Percentiles rank a stretch among this genome's conserved stretches.
Conservation (phyloP, 2,329 filamentous ascomycete species). For the Metarhizium rileyi region DNA sequence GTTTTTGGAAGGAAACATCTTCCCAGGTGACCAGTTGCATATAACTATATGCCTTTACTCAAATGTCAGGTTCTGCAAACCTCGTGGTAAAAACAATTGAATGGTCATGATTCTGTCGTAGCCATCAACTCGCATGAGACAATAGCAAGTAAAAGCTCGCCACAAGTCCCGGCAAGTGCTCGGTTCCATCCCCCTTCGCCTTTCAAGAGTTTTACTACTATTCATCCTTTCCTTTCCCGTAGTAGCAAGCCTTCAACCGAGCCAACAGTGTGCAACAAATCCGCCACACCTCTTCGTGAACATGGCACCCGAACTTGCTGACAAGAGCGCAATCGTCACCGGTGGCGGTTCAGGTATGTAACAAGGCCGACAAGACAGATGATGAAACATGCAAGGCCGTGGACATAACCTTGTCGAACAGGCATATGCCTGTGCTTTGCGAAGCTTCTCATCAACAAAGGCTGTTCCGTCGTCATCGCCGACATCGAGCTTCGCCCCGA, state of each 20-base stretch:
- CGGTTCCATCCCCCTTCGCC: too few species aligned
- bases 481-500: slow-evolving; percentile 29
- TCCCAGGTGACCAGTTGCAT: too few species aligned
- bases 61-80: too few species aligned
- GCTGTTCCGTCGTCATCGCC: slow-evolving; percentile 36
- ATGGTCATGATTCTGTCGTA: too few species aligned
- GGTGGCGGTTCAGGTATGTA: slow-evolving; percentile 17
- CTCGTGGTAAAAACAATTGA: too few species aligned
- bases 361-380: neutral
- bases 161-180: too few species aligned
- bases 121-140: too few species aligned
- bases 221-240: neutral
- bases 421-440: slow-evolving; percentile 36
- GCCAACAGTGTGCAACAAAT: neutral
- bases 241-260: neutral
- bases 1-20: neutral
- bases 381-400: neutral
- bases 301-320: slow-evolving; percentile 11
- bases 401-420: slow-evolving; percentile 17
- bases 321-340: slow-evolving; percentile 23
- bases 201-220: too few species aligned
- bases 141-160: too few species aligned
- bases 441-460: slow-evolving; percentile 27
- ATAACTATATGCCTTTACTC: too few species aligned
- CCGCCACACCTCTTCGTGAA: neutral